Percentiles rank a stretch among this genome's conserved stretches.
phyloP scores from a whole-genome alignment of 2,329 filamentous ascomycete genomes.

The Capronia epimyces region DNA sequence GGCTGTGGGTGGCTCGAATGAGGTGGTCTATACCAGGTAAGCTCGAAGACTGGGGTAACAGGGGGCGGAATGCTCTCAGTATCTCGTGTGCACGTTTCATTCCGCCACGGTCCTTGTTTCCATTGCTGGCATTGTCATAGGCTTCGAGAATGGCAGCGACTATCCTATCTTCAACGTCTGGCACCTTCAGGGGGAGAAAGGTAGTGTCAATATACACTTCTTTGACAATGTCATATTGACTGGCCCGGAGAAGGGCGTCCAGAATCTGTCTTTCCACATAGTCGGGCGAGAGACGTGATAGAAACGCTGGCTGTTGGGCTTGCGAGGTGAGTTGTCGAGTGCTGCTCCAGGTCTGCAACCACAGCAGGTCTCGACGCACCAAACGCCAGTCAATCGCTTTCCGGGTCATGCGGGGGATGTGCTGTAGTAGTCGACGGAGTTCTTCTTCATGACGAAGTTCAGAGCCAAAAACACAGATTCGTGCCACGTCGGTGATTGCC shows the following conservation, averaged over 20 bases:
- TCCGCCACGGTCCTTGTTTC: slow-evolving; percentile 57
- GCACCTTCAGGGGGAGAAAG: slow-evolving; percentile 36
- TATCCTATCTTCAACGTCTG: slow-evolving; percentile 50
- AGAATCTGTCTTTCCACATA: slow-evolving; percentile 51
- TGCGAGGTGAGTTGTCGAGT: slow-evolving; percentile 24
- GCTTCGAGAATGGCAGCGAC: slow-evolving; percentile 49
- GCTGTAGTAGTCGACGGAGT: slow-evolving; percentile 49
- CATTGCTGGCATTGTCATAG: slow-evolving; percentile 63
- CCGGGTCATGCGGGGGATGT: slow-evolving; percentile 40
- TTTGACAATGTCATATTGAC: slow-evolving; percentile 40
- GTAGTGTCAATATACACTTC: slow-evolving; percentile 37
- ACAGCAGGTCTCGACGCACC: slow-evolving; percentile 50
- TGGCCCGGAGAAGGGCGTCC: slow-evolving; percentile 48
- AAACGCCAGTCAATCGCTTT: slow-evolving; percentile 46
- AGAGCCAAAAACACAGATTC: slow-evolving; percentile 50
- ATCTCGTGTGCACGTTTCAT: slow-evolving; percentile 58
- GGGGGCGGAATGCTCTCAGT: slow-evolving; percentile 40
- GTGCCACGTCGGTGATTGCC: slow-evolving; percentile 38
- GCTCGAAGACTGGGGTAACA: slow-evolving; percentile 38
- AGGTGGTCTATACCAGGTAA: slow-evolving; percentile 48
- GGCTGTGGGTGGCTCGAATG: slow-evolving; percentile 56
- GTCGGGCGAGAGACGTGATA: slow-evolving; percentile 30
- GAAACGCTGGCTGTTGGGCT: slow-evolving; percentile 18
- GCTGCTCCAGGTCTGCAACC: slow-evolving; percentile 57
- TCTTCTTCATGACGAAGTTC: slow-evolving; percentile 50